These are phyloP conservation scores for Eucalyptus sp. DNA, from an alignment of 345 rosid genomes.

Conservation along the genomic window DNA sequence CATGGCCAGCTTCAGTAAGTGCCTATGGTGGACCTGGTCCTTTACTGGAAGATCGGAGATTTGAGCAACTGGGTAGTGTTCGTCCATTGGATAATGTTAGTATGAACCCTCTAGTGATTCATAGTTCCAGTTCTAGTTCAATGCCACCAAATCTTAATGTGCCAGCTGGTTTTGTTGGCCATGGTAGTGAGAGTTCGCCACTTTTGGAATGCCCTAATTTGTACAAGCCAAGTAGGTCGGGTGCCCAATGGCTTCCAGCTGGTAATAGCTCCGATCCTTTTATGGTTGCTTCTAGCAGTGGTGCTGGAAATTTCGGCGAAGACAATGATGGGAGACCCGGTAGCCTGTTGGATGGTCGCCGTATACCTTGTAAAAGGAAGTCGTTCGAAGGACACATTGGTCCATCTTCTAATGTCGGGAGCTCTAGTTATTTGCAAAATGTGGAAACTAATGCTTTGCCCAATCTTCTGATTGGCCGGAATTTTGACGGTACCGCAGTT, in stretches of 20 bases:
- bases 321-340: conserved; percentile 28
- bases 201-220: conserved; percentile 22
- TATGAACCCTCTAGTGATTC: conserved; percentile 27
- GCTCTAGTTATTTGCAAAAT: conserved; percentile 38
- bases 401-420: conserved; percentile 43
- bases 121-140: conserved; percentile 21
- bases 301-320: conserved; percentile 21
- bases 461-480: conserved; percentile 16
- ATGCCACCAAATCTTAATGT: conserved; percentile 41
- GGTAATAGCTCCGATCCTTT: conserved; percentile 14
- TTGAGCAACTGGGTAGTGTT: conserved; percentile 9
- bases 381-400: conserved; percentile 53
- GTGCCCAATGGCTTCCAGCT: conserved; percentile 15
- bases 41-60: conserved; percentile 31
- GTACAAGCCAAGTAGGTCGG: conserved; percentile 21
- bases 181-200: conserved; percentile 25
- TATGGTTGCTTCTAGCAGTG: conserved; percentile 14
- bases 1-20: conserved; percentile 20
- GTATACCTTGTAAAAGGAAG: conserved; percentile 70
- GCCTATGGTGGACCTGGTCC: conserved; percentile 14
- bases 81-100: conserved; percentile 18
- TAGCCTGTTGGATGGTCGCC: conserved; percentile 42
- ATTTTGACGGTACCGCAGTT: conserved; percentile 20
- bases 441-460: conserved; percentile 45
- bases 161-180: conserved; percentile 40